phyloP scores from a whole-genome alignment of 306 rosid species.

The Benincasa hispida region DNA sequence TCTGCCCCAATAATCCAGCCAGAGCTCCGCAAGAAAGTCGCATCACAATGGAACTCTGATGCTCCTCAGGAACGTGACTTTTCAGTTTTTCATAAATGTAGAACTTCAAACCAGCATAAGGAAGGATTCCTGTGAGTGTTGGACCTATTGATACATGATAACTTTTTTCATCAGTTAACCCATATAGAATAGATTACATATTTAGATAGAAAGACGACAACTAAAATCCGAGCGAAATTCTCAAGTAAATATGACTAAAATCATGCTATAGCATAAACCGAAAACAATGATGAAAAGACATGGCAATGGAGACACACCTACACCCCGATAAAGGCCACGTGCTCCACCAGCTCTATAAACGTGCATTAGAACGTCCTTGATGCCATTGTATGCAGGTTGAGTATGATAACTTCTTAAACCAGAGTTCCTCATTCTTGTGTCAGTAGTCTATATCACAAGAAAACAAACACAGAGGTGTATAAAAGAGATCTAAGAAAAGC shows the following conservation, averaged over 20 bases:
- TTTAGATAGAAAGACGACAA: background rate
- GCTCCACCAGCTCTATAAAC: conserved; percentile 69
- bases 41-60: conserved; percentile 56
- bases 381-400: conserved; percentile 41
- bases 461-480: background rate
- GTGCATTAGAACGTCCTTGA: conserved; percentile 56
- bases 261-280: background rate
- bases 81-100: conserved; percentile 76
- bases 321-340: conserved; percentile 82
- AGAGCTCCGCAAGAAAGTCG: conserved; percentile 93
- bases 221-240: background rate
- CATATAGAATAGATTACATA: background rate
- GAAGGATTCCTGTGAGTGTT: conserved; percentile 82
- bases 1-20: conserved; percentile 95
- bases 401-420: conserved; percentile 30
- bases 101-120: conserved; percentile 92
- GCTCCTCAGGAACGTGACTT: conserved; percentile 71
- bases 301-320: conserved; percentile 37
- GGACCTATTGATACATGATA: conserved; percentile 44
- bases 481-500: background rate
- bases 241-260: background rate
- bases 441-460: conserved; percentile 35
- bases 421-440: conserved; percentile 28
- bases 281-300: background rate
- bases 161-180: background rate